Percentiles rank a stretch among this genome's conserved stretches.
phyloP scores from a whole-genome alignment of 257 asterid genomes.

The Fraxinus anomala region DNA sequence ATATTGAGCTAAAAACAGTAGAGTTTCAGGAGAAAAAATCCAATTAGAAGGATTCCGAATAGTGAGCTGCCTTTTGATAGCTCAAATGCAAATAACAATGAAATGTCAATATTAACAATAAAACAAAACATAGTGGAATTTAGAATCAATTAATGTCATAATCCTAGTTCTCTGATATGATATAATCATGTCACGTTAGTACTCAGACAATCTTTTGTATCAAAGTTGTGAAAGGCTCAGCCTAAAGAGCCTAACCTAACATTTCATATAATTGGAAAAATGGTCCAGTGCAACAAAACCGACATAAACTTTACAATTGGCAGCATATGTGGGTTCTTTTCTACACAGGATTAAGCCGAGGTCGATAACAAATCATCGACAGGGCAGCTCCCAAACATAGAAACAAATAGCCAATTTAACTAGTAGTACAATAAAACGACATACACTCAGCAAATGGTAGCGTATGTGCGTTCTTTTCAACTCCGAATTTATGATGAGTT shows the following conservation, averaged over 20 bases:
- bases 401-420: not conserved
- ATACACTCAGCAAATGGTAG: constrained; percentile 75
- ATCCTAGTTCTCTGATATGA: not conserved
- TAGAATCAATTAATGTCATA: not conserved
- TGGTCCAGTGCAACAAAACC: no score
- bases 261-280: no score
- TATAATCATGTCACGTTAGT: not conserved
- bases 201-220: not conserved
- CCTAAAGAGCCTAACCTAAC: no score
- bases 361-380: not conserved
- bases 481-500: not conserved
- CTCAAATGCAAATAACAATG: not conserved
- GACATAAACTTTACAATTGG: no score
- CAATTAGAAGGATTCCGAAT: not conserved
- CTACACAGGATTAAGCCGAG: no score
- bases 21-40: not conserved
- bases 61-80: not conserved
- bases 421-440: constrained; percentile 26
- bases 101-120: not conserved
- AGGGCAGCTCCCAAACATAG: not conserved
- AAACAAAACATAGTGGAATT: not conserved
- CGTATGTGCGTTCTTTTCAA: constrained; percentile 41
- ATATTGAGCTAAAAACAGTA: not conserved
- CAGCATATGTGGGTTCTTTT: no score
- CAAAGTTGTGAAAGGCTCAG: not conserved